Percentiles rank a stretch among this genome's conserved stretches.
These are phyloP conservation scores for Penicillium sp. DNA, from an alignment of 2,329 filamentous ascomycete species.

Conservation along the genomic window DNA sequence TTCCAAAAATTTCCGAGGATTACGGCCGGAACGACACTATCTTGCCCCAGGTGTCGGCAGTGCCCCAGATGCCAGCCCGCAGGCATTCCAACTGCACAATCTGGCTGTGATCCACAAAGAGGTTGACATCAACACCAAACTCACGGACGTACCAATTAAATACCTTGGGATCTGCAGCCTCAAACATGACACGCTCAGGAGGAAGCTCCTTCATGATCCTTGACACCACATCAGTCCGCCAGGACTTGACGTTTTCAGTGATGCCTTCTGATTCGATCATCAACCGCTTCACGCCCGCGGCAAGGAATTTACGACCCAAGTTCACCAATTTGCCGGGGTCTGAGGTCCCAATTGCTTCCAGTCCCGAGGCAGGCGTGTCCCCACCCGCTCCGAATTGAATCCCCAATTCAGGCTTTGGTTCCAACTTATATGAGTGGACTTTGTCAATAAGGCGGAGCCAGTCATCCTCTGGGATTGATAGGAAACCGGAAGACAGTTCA, in stretches of 20 bases:
- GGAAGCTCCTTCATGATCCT: slow-evolving; percentile 53
- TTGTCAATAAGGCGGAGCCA: slow-evolving; percentile 53
- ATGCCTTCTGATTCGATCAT: slow-evolving; percentile 62
- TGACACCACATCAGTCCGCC: slow-evolving; percentile 57
- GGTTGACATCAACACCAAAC: slow-evolving; percentile 57
- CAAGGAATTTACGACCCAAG: slow-evolving; percentile 51
- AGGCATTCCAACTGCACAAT: slow-evolving; percentile 56
- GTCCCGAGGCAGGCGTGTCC: slow-evolving; percentile 48
- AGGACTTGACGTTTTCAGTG: slow-evolving; percentile 55
- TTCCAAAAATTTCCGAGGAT: background rate
- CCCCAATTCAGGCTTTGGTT: slow-evolving; percentile 55
- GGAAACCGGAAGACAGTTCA: slow-evolving; percentile 54
- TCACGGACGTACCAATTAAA: slow-evolving; percentile 59
- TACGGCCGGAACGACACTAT: slow-evolving; percentile 41
- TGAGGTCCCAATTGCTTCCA: slow-evolving; percentile 50
- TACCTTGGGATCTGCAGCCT: slow-evolving; percentile 55
- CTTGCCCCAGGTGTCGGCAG: slow-evolving; percentile 56
- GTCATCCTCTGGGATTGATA: slow-evolving; percentile 54
- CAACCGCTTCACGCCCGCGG: slow-evolving; percentile 53
- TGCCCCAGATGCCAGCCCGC: slow-evolving; percentile 55
- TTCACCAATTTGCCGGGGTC: slow-evolving; percentile 52
- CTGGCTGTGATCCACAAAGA: slow-evolving; percentile 59
- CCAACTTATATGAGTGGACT: slow-evolving; percentile 49
- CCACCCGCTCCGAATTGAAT: slow-evolving; percentile 59
- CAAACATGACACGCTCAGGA: slow-evolving; percentile 56